A percentile compares a stretch with the other conserved stretches of the same genome.
phyloP scores from a whole-genome alignment of 2,329 filamentous ascomycete genomes.

The Alternaria alternata region DNA sequence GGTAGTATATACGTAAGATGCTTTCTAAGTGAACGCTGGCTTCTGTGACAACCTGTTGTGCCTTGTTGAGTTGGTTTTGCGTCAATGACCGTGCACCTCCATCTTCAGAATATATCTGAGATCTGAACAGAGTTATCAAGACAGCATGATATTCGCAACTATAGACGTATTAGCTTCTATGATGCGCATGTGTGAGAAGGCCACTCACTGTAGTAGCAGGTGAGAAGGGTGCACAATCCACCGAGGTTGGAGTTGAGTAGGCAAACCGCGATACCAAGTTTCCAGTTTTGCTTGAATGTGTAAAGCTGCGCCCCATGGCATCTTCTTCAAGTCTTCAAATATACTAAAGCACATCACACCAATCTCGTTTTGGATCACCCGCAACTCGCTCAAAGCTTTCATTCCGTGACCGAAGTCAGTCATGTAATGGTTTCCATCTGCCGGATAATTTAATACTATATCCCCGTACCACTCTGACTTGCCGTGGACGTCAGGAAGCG shows the following conservation, averaged over 20 bases:
- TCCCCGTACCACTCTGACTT: constrained; percentile 28
- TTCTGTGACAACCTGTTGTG: background rate
- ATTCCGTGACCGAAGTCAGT: constrained; percentile 12
- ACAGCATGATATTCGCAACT: constrained; percentile 7
- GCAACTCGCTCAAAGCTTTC: constrained; percentile 18
- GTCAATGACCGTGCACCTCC: background rate
- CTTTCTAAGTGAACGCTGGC: constrained; percentile 12
- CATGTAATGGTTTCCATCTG: background rate
- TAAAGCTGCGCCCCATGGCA: constrained; percentile 13
- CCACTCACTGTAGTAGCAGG: constrained; percentile 22
- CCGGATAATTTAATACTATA: constrained; percentile 10
- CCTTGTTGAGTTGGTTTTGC: background rate
- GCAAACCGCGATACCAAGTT: constrained; percentile 15
- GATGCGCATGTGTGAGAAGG: background rate
- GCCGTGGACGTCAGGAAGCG: constrained; percentile 20
- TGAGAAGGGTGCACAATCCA: constrained; percentile 18
- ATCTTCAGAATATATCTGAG: constrained; percentile 2
- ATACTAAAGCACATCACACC: constrained; percentile 8
- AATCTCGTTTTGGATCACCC: constrained; percentile 19
- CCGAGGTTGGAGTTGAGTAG: constrained; percentile 7
- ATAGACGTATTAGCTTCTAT: background rate
- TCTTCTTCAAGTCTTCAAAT: background rate
- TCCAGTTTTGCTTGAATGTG: constrained; percentile 13
- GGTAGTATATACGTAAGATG: constrained; percentile 17
- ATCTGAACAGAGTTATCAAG: constrained; percentile 8